phyloP scores from a whole-genome alignment of 176 grass and related monocot species.

The Cenchrus purpureus region DNA sequence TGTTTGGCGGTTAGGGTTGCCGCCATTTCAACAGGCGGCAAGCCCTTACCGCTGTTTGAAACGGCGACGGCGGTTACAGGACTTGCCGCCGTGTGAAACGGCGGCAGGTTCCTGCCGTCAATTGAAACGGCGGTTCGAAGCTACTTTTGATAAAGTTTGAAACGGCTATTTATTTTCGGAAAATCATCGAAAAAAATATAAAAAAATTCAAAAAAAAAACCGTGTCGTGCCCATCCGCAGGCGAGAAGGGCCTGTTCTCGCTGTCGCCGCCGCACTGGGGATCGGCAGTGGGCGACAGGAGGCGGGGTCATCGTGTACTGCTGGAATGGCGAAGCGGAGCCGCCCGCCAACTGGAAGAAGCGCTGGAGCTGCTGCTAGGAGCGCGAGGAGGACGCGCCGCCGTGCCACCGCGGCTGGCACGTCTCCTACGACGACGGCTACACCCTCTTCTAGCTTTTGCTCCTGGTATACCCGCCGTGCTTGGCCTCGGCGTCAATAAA shows the following conservation, averaged over 20 bases:
- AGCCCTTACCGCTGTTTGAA: no score
- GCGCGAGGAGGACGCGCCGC: conserved; percentile 60
- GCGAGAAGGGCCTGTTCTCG: conserved; percentile 76
- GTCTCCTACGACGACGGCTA: conserved; percentile 80
- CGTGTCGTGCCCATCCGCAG: conserved; percentile 11
- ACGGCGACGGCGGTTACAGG: no score
- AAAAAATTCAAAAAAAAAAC: no score
- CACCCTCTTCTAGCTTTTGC: conserved; percentile 56
- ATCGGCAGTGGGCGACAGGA: conserved; percentile 87
- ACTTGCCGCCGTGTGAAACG: no score
- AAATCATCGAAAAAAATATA: no score
- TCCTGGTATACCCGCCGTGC: no score
- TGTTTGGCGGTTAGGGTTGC: no score
- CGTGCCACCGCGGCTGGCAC: conserved; percentile 64
- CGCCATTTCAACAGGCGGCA: no score
- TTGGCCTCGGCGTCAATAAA: background rate
- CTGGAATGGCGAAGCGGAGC: conserved; percentile 65
- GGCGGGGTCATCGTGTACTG: conserved; percentile 76
- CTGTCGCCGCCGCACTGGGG: conserved; percentile 75
- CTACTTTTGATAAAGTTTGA: no score
- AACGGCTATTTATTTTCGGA: no score
- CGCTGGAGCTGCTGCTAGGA: conserved; percentile 86
- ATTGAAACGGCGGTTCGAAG: no score
- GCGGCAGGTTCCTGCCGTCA: no score
- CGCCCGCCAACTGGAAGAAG: conserved; percentile 68